These are phyloP conservation scores for Pleurotus tuber-regium DNA, from an alignment of 768 basidiomycete genomes.

Conservation along the genomic window DNA sequence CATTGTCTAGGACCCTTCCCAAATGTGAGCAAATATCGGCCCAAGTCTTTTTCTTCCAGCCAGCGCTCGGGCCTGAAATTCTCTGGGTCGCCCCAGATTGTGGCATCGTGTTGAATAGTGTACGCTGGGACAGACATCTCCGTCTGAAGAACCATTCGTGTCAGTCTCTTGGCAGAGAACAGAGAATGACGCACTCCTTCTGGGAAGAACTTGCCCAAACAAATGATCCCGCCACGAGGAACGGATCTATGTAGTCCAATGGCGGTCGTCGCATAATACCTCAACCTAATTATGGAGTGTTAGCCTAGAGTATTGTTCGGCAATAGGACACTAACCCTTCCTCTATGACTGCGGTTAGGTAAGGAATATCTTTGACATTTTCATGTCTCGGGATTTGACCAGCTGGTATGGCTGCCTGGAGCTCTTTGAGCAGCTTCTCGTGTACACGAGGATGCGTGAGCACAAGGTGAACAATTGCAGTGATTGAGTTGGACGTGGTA, in stretches of 20 bases:
- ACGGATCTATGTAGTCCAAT: conserved; percentile 33
- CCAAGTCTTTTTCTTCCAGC: conserved; percentile 25
- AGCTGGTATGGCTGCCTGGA: conserved; percentile 14
- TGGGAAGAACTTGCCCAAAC: conserved; percentile 25
- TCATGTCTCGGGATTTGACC: conserved; percentile 17
- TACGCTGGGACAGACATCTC: conserved; percentile 33
- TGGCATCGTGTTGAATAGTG: conserved; percentile 28
- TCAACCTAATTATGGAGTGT: conserved; percentile 19
- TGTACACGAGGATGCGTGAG: conserved; percentile 22
- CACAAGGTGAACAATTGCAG: conserved; percentile 26
- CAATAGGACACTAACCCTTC: conserved; percentile 20
- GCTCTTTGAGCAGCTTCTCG: conserved; percentile 17
- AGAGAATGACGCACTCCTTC: conserved; percentile 22
- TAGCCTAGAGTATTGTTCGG: neutral
- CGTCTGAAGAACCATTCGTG: conserved; percentile 18
- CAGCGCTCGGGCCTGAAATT: conserved; percentile 34
- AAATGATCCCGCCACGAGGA: conserved; percentile 23
- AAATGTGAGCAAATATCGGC: conserved; percentile 27
- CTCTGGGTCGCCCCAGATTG: conserved; percentile 31
- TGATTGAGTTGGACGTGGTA: conserved; percentile 29
- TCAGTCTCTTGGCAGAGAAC: neutral
- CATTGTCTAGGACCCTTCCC: conserved; percentile 31
- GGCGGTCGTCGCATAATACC: conserved; percentile 32
- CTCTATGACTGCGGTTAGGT: conserved; percentile 25
- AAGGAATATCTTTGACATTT: conserved; percentile 24